Evolutionary conservation across 768 basidiomycete species (phyloP), one percentile per base, ranked within the genome.

Genomic region (Agaricus subrufescens): DNA sequence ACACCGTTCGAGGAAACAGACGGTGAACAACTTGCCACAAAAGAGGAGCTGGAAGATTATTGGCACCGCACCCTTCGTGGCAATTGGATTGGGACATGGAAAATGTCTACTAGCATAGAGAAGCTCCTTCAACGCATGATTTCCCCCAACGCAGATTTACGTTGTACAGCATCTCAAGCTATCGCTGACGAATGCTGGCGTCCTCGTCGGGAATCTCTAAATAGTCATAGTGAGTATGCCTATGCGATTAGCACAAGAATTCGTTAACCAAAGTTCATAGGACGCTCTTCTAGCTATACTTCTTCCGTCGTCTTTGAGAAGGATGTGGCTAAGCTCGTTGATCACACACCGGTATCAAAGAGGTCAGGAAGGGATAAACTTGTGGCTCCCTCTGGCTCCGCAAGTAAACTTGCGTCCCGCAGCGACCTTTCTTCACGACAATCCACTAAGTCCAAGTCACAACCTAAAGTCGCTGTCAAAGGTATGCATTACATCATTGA

Each of bases 1-100:
- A 98, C 96, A 1, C 94, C 95, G 1, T 98, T 98, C 65, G 90
- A 94, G 67, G 67, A 88, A 60, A 79, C 82, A 40, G 89, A 91
- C 60, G 84, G 85, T 6, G 91, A 95, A 64, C 79, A 87, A 58
- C 87, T 94, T 60, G 72, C 78, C 7, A 87, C 84, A 12, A 85
- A 87, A 63, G 91, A 89, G 43, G 89, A 92, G 60, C 70, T 96
- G 26, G 87, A 92, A 66, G 79, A 79, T 52, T 99, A 99, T 67
- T 96, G 91, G 87, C 74, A 81, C 44, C 82, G 93, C 15, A 94
- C 94, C 2, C 73, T 90, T 58, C 79, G 81, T 2, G 94, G 94
- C 10, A 86, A 85, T 65, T 98, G 94, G 94, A 78, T 94, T 11
- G 94, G 94, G 40, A 78, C 74, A 31, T 91, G 89, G 84, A 75